A percentile compares a stretch with the other conserved stretches of the same genome.
These are phyloP conservation scores for Neurospora hispaniola DNA, from an alignment of 495 filamentous ascomycete genomes.

Conservation along the genomic window DNA sequence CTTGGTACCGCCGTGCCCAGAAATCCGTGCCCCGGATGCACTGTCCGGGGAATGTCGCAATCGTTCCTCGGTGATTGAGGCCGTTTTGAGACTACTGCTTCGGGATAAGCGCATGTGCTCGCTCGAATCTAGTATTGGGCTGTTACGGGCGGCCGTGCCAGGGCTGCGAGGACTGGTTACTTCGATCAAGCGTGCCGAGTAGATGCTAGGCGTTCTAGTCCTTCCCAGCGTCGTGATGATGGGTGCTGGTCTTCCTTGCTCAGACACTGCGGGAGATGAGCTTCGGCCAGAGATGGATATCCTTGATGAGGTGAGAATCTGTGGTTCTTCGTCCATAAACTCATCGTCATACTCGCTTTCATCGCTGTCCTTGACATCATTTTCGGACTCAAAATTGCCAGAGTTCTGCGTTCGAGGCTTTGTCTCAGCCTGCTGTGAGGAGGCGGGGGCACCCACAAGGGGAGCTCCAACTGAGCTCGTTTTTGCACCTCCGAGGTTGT, in stretches of 20 bases:
- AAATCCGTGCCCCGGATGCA: constrained; percentile 8
- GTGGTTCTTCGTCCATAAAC: constrained; percentile 38
- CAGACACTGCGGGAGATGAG: constrained; percentile 30
- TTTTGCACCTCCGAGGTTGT: background rate
- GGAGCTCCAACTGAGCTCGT: background rate
- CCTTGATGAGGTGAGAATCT: constrained; percentile 44
- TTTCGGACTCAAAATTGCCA: background rate
- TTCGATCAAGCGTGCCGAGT: constrained; percentile 43
- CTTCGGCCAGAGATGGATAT: constrained; percentile 41
- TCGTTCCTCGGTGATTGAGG: constrained; percentile 29
- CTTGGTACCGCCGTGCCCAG: constrained; percentile 8
- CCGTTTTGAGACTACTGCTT: constrained; percentile 28
- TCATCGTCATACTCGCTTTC: constrained; percentile 37
- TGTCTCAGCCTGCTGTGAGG: background rate
- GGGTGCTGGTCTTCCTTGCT: constrained; percentile 25
- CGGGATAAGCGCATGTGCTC: constrained; percentile 29
- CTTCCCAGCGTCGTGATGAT: constrained; percentile 27
- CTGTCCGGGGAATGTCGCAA: constrained; percentile 11
- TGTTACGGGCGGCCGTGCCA: constrained; percentile 27
- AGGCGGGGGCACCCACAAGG: background rate
- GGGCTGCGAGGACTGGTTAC: constrained; percentile 39
- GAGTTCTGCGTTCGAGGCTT: background rate
- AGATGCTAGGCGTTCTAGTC: constrained; percentile 38
- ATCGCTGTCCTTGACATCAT: constrained; percentile 21
- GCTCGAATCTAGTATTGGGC: constrained; percentile 25